phyloP scores from a whole-genome alignment of 306 rosid species.

The Potentilla sterilis region DNA sequence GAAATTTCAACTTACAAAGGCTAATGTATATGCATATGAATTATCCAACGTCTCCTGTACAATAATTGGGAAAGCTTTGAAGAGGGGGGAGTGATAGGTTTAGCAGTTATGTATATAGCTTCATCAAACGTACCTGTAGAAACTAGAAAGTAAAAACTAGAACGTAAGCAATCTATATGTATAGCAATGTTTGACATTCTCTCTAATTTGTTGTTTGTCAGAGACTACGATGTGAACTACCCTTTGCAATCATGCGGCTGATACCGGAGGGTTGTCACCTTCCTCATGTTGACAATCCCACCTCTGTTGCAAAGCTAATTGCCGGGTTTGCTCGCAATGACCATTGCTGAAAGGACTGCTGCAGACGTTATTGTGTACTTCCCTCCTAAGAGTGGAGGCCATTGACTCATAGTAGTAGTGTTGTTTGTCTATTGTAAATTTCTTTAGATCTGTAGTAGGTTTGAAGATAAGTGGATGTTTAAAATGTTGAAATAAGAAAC shows the following conservation, averaged over 20 bases:
- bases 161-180: neutral
- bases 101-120: neutral
- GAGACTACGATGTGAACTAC: slow-evolving; percentile 50
- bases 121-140: neutral
- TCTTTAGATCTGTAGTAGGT: neutral
- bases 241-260: slow-evolving; percentile 31
- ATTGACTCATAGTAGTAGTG: neutral
- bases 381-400: neutral
- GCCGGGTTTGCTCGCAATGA: slow-evolving; percentile 28
- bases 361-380: neutral
- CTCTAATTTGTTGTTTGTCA: slow-evolving; percentile 11
- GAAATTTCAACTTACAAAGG: neutral
- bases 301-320: slow-evolving; percentile 36
- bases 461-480: neutral
- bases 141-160: neutral
- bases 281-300: slow-evolving; percentile 49
- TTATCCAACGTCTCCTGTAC: neutral
- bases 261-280: slow-evolving; percentile 49
- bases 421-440: neutral
- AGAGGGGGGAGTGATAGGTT: neutral
- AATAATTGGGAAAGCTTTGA: neutral
- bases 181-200: neutral
- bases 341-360: neutral
- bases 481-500: neutral
- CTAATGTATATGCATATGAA: neutral